These are phyloP conservation scores for Heterobasidion parviporum DNA, from an alignment of 1,284 basidiomycete genomes.

Conservation along the genomic window DNA sequence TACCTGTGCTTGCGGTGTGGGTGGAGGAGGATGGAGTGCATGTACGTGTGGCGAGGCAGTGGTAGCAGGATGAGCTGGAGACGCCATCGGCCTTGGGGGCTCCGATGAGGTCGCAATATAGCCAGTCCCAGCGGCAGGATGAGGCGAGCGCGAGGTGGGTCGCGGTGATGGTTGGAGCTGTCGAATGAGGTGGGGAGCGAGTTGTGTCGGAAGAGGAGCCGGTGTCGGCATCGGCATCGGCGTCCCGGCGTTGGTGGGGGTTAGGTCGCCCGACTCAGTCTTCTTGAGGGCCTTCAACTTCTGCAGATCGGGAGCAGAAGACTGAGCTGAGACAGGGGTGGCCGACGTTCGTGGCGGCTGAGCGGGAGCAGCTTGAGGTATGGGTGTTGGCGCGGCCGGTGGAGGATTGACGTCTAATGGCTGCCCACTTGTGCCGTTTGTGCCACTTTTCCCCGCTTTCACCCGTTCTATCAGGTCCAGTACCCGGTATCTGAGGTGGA, in stretches of 20 bases:
- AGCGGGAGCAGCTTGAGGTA: background rate
- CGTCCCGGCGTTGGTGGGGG: slow-evolving; percentile 3
- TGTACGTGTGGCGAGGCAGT: slow-evolving; percentile 4
- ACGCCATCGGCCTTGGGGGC: slow-evolving; percentile 3
- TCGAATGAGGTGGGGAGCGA: slow-evolving; percentile 8
- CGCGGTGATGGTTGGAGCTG: slow-evolving; percentile 6
- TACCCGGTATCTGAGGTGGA: background rate
- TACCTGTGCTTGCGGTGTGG: slow-evolving; percentile 8
- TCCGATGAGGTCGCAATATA: background rate
- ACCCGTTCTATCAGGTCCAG: background rate
- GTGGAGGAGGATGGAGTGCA: slow-evolving; percentile 14
- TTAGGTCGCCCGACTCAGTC: slow-evolving; percentile 7
- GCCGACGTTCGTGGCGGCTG: slow-evolving; percentile 5
- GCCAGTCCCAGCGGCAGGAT: slow-evolving; percentile 2
- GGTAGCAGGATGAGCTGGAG: slow-evolving; percentile 1
- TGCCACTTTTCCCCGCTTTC: background rate
- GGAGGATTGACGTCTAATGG: background rate
- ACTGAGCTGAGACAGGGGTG: slow-evolving; percentile 4
- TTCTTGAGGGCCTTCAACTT: slow-evolving; percentile 5
- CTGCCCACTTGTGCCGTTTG: background rate
- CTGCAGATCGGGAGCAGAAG: slow-evolving; percentile 6
- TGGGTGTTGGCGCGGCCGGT: background rate
- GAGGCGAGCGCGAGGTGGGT: slow-evolving; percentile 12
- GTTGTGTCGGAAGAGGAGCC: slow-evolving; percentile 7
- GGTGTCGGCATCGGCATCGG: slow-evolving; percentile 10